A percentile compares a stretch with the other conserved stretches of the same genome.
Evolutionary conservation across 495 filamentous ascomycete species (phyloP).

Genomic region (Polyplosphaeria fusca): DNA sequence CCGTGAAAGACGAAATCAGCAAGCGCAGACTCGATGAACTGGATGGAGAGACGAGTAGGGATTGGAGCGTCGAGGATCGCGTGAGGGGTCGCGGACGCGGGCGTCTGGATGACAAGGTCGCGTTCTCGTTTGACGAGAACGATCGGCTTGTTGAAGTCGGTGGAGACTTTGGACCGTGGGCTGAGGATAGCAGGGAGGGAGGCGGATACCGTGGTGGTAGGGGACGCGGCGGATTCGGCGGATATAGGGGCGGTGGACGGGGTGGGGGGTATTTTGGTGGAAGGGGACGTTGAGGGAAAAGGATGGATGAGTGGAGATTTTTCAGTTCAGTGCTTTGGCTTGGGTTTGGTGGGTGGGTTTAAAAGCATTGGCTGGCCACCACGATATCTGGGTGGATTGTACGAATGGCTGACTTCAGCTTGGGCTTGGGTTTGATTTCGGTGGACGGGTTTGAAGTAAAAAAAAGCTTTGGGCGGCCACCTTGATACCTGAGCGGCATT

Average conservation of each 20-base stretch:
- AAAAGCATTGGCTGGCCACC: too few relatives aligned
- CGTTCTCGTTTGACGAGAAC: constrained; percentile 75
- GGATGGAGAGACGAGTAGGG: constrained; percentile 51
- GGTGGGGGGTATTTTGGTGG: neutral
- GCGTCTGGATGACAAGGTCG: constrained; percentile 56
- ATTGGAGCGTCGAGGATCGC: constrained; percentile 34
- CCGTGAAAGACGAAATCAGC: constrained; percentile 53
- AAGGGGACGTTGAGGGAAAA: too few relatives aligned
- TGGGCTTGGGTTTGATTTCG: too few relatives aligned
- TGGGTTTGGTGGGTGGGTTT: too few relatives aligned
- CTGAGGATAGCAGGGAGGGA: constrained; percentile 33
- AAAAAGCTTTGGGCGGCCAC: too few relatives aligned
- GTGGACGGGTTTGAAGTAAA: too few relatives aligned
- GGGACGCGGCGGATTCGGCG: constrained; percentile 13
- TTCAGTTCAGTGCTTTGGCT: too few relatives aligned
- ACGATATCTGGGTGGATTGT: too few relatives aligned
- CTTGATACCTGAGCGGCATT: too few relatives aligned
- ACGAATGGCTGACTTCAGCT: too few relatives aligned
- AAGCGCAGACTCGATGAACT: constrained; percentile 67
- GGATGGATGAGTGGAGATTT: too few relatives aligned
- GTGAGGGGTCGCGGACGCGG: constrained; percentile 18
- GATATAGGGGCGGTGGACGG: constrained; percentile 21
- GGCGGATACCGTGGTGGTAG: constrained; percentile 41
- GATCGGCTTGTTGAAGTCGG: constrained; percentile 72
- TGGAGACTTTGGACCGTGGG: constrained; percentile 55